Evolutionary conservation across 1,284 basidiomycete genomes (phyloP).

Genomic region (Ustilago cynodontis): DNA sequence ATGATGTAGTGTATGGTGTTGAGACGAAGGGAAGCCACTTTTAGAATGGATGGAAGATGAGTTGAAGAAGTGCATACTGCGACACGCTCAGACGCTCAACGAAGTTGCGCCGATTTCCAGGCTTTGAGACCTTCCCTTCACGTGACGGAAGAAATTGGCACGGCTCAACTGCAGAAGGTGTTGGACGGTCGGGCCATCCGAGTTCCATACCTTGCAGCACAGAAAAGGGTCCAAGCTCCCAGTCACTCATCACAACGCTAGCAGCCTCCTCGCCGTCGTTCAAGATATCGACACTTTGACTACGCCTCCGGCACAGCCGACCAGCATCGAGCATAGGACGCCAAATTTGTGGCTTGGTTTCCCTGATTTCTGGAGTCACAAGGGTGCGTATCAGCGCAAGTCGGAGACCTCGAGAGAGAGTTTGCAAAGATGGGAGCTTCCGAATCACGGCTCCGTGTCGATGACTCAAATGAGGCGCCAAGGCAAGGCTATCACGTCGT

Average conservation of each 20-base stretch:
- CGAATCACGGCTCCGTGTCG: conserved; percentile 43
- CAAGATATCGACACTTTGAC: not conserved
- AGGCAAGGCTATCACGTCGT: conserved; percentile 68
- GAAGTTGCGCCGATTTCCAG: conserved; percentile 25
- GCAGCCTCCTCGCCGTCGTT: not conserved
- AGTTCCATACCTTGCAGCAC: conserved; percentile 13
- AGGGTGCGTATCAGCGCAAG: not conserved
- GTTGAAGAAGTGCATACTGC: too few species aligned
- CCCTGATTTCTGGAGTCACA: not conserved
- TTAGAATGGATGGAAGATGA: conserved; percentile 14
- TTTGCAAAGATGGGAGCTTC: conserved; percentile 39
- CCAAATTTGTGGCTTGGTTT: not conserved
- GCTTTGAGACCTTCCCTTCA: conserved; percentile 19
- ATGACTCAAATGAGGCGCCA: conserved; percentile 57
- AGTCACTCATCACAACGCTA: not conserved
- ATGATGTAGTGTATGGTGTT: conserved; percentile 4
- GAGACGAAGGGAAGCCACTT: conserved; percentile 16
- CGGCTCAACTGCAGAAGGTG: conserved; percentile 27
- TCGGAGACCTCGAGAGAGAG: not conserved
- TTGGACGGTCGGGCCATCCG: conserved; percentile 38
- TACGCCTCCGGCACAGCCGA: not conserved
- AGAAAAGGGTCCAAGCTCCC: conserved; percentile 5
- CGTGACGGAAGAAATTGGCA: too few species aligned
- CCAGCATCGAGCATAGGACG: not conserved
- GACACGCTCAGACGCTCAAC: conserved; percentile 15